Base-by-base conservation (phyloP, 2,329 filamentous ascomycete genomes). In the Coleophoma eucalyptorum region DNA sequence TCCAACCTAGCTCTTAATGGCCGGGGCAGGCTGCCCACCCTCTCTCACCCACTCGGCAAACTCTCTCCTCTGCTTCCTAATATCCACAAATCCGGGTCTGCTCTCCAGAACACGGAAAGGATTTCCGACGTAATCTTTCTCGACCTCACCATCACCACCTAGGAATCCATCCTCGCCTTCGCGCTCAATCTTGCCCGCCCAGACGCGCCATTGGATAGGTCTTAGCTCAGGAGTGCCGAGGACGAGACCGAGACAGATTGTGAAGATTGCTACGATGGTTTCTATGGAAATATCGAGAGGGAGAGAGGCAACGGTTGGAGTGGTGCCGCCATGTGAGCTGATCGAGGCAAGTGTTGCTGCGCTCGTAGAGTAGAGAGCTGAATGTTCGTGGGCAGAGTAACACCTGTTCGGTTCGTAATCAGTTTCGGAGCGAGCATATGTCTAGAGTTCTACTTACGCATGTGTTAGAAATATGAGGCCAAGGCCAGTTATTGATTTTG, bases 361-460 rank as follows among this genome's bases (percentile, higher is more conserved):
- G 48, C 72, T 71, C 59, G 77, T 76, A 50, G 85, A 80, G 60
- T 85, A 82, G 46, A 96, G 80, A 19, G 84, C 78, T 6, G 90
- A 87, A 72, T 96, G 89, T 73, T 99, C 94, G 70, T 96, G 89
- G 43, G 92, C 91, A 47, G 94, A 99, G 72, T 97, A 99, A 72
- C 92, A 95, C 57, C 94, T 99, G 66, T 46, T 42, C 43, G 42
- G 21, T 26, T 26, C 26, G 26, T 2, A 26, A 26, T 26, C 26
- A 26, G 26, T 26, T 26, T 26, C 6, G 3, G 26, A 26, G 35
- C 40, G 18, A 20, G 18, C n/a, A 12, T 5, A 13, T 42, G 10
- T 42, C 13, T 12, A 10, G 19, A 7, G 41, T 43, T 3, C 41
- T 46, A 49, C 89, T 70, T 84, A 97, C 93, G 92, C 89, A 71